These are phyloP conservation scores for Rossbeevera mucosa DNA, from an alignment of 768 basidiomycete genomes.

Conservation along the genomic window DNA sequence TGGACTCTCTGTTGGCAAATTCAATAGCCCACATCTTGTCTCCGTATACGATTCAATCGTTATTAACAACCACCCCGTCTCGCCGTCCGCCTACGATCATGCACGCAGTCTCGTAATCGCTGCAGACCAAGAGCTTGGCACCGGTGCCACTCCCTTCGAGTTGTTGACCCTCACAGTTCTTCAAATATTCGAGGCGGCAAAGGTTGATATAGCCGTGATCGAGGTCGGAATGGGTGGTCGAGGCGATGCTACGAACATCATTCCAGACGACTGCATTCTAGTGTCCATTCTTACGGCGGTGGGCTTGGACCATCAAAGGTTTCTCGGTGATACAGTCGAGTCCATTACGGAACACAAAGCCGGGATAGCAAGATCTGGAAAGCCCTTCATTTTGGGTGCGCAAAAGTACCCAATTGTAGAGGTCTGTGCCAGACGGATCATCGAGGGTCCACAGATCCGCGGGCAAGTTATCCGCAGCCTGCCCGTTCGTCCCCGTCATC, in stretches of 20 bases:
- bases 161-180: constrained; percentile 80
- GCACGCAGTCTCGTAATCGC: constrained; percentile 46
- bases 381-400: constrained; percentile 60
- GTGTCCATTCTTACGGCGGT: constrained; percentile 82
- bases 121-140: constrained; percentile 39
- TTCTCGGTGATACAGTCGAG: constrained; percentile 72
- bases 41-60: constrained; percentile 71
- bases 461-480: constrained; percentile 38
- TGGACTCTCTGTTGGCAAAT: constrained; percentile 65
- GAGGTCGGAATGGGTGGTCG: constrained; percentile 96
- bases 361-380: constrained; percentile 62
- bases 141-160: constrained; percentile 73
- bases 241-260: constrained; percentile 88
- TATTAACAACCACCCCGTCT: constrained; percentile 56
- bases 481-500: constrained; percentile 33
- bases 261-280: constrained; percentile 63
- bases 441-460: constrained; percentile 34
- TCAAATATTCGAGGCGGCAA: constrained; percentile 59
- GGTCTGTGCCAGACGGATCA: constrained; percentile 38
- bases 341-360: constrained; percentile 82
- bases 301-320: constrained; percentile 90
- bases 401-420: constrained; percentile 54
- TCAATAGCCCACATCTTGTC: constrained; percentile 91
- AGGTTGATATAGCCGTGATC: constrained; percentile 78
- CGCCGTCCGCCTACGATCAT: constrained; percentile 41